These are phyloP conservation scores for Bryoerythrophyllum caledonicum DNA, from an alignment of 225 moss, liverwort and hornwort genomes.

Conservation along the genomic window DNA sequence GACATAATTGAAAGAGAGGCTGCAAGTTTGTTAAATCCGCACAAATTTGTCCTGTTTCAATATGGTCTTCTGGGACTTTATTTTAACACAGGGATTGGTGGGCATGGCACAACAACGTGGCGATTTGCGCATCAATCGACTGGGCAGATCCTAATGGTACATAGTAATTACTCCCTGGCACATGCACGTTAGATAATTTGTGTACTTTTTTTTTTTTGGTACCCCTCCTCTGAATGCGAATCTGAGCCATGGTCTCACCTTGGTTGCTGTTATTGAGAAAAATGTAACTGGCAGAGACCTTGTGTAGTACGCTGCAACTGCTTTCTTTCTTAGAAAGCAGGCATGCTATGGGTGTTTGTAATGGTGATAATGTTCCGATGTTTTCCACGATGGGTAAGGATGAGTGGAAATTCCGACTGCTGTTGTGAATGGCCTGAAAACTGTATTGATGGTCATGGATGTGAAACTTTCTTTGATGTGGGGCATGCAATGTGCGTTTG, in stretches of 20 bases:
- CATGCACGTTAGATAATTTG: no score
- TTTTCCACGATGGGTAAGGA: not conserved
- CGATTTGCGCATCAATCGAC: not conserved
- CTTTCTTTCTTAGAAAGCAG: not conserved
- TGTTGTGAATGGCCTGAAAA: not conserved
- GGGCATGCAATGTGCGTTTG: not conserved
- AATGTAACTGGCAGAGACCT: not conserved
- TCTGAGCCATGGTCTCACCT: not conserved
- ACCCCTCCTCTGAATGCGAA: not conserved
- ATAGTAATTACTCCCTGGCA: not conserved
- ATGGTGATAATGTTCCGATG: not conserved
- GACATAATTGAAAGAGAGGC: not conserved
- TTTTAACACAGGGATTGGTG: slow-evolving; percentile 42
- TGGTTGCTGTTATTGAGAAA: not conserved
- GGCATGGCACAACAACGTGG: slow-evolving; percentile 24
- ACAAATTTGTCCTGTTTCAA: no score
- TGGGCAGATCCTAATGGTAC: slow-evolving; percentile 41
- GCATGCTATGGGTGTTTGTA: not conserved
- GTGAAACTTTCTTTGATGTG: not conserved
- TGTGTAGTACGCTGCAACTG: not conserved
- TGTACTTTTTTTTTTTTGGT: not conserved
- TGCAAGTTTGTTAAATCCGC: no score
- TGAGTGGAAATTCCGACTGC: not conserved
- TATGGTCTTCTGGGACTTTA: slow-evolving; percentile 18
- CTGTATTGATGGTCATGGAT: not conserved